These are phyloP conservation scores for Gilbertella persicaria DNA, from an alignment of 371 early-diverging fungal species.

Conservation along the genomic window DNA sequence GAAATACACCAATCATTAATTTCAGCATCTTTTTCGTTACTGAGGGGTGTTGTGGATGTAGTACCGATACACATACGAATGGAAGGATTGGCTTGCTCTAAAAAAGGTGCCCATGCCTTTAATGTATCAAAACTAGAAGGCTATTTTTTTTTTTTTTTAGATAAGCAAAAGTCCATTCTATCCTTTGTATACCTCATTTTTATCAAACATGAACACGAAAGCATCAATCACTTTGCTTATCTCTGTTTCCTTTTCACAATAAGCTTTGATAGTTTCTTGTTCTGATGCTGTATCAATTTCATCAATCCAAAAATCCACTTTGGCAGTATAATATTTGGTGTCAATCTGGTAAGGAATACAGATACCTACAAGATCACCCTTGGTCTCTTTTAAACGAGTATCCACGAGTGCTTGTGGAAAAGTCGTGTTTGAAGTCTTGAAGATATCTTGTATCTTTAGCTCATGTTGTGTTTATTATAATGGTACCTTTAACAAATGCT, in stretches of 20 bases:
- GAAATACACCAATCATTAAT: conserved; percentile 58
- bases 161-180: not conserved
- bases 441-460: conserved; percentile 19
- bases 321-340: conserved; percentile 76
- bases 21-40: conserved; percentile 6
- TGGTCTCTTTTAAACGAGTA: conserved; percentile 29
- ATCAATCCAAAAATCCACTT: conserved; percentile 72
- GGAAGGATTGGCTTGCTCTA: conserved; percentile 55
- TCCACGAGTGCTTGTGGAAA: conserved; percentile 28
- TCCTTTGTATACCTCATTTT: conserved; percentile 38
- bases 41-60: not conserved
- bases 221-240: conserved; percentile 67
- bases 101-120: conserved; percentile 55
- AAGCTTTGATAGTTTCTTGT: conserved; percentile 45
- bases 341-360: conserved; percentile 65
- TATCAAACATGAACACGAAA: conserved; percentile 65
- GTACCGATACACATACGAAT: conserved; percentile 58
- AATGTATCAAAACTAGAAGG: conserved; percentile 56
- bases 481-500: conserved; percentile 52
- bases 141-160: conserved; percentile 15
- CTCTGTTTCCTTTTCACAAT: conserved; percentile 48
- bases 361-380: conserved; percentile 45
- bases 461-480: not conserved
- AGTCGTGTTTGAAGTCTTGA: conserved; percentile 22
- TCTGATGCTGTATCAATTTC: conserved; percentile 35